Percentiles rank a stretch among this genome's conserved stretches.
phyloP scores from a whole-genome alignment of 257 asterid species.

The Solanum chiquidenum region DNA sequence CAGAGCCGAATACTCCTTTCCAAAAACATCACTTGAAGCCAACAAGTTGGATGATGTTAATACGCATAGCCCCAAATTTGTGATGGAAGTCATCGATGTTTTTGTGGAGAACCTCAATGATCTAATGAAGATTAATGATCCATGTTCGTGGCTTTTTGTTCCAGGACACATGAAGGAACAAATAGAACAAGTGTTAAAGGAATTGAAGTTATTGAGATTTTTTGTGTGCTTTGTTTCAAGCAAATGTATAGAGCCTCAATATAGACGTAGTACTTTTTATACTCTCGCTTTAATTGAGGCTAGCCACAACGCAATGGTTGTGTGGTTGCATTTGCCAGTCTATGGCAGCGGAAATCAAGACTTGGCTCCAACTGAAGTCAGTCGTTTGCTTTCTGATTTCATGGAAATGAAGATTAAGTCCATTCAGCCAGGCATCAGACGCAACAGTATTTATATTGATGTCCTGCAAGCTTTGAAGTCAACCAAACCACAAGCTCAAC shows the following conservation, averaged over 20 bases:
- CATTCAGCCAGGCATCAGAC: background rate
- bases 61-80: background rate
- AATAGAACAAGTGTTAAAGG: no score
- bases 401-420: background rate
- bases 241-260: background rate
- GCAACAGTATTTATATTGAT: background rate
- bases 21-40: background rate
- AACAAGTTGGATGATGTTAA: background rate
- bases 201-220: background rate
- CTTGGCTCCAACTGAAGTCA: background rate
- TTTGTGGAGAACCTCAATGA: background rate
- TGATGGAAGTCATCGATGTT: background rate
- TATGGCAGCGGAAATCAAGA: background rate
- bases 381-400: background rate
- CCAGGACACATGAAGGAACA: background rate
- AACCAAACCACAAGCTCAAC: background rate
- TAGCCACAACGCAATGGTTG: no score
- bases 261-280: background rate
- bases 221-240: background rate
- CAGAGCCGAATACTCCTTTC: background rate
- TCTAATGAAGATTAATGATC: background rate
- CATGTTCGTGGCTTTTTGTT: background rate
- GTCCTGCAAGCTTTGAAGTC: background rate
- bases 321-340: background rate
- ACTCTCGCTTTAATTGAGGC: no score